Conservation (phyloP, 2,329 filamentous ascomycete genomes). For the Botrytis paeoniae region DNA sequence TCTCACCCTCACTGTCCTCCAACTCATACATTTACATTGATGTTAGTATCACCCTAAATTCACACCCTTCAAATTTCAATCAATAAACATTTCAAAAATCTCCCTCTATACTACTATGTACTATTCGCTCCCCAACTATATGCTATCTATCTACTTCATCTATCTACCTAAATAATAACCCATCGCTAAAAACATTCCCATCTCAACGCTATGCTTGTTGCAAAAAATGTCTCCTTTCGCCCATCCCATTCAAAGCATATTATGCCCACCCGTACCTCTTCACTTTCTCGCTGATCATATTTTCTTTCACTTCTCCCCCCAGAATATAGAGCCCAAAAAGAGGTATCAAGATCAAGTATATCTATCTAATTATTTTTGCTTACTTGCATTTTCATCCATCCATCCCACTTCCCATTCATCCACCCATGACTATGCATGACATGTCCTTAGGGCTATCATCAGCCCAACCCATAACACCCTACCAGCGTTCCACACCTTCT, state of each 20-base stretch:
- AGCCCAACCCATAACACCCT: not conserved
- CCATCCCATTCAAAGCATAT: not conserved
- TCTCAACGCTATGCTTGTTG: constrained; percentile 5
- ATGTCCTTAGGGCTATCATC: not conserved
- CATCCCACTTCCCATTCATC: not conserved
- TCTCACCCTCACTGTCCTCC: too few relatives aligned
- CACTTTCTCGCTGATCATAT: not conserved
- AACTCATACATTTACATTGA: not conserved
- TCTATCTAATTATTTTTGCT: constrained; percentile 17
- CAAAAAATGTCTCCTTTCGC: not conserved
- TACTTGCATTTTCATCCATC: not conserved
- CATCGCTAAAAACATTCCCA: not conserved
- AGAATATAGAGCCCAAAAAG: not conserved
- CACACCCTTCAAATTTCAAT: not conserved
- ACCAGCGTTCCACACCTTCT: not conserved
- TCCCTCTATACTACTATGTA: constrained; percentile 3
- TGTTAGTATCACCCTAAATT: not conserved
- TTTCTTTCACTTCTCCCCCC: not conserved
- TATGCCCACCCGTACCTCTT: not conserved
- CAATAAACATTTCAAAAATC: not conserved
- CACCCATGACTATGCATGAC: not conserved
- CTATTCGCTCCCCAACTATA: not conserved
- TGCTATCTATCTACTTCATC: constrained; percentile 11
- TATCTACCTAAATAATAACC: constrained; percentile 1
- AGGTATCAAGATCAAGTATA: constrained; percentile 17